These are phyloP conservation scores for Protomyces pachydermus DNA, from an alignment of 1,139 yeast genomes.

Conservation along the genomic window DNA sequence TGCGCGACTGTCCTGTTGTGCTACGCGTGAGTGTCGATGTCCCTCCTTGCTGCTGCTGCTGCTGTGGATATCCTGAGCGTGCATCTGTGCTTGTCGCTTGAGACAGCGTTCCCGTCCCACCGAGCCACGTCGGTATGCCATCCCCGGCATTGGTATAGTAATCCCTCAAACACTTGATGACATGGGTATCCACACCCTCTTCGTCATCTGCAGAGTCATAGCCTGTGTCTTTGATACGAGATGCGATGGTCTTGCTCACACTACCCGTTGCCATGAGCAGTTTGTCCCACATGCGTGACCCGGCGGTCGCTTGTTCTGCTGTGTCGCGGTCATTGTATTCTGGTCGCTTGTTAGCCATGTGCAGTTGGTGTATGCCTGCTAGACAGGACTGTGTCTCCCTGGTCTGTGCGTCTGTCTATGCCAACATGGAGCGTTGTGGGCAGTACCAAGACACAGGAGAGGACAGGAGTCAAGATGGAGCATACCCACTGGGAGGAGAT, in stretches of 20 bases:
- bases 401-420: no score
- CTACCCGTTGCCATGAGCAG: constrained; percentile 14
- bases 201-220: constrained; percentile 19
- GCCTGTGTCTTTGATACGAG: constrained; percentile 20
- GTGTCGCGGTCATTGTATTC: constrained; percentile 9
- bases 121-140: constrained; percentile 21
- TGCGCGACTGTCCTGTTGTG: not conserved
- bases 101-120: constrained; percentile 2
- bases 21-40: not conserved
- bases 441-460: not conserved
- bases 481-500: constrained; percentile 4
- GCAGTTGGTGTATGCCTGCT: no score
- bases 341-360: not conserved
- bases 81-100: not conserved
- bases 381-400: no score
- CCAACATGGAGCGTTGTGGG: not conserved
- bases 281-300: constrained; percentile 21
- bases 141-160: constrained; percentile 18
- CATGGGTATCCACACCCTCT: constrained; percentile 22
- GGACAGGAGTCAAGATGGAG: not conserved
- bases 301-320: constrained; percentile 19
- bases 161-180: constrained; percentile 22
- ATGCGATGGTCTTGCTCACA: constrained; percentile 12
- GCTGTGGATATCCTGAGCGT: not conserved
- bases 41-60: not conserved